These are phyloP conservation scores for Avena insularis DNA, from an alignment of 176 grass and related monocot genomes.

Conservation along the genomic window DNA sequence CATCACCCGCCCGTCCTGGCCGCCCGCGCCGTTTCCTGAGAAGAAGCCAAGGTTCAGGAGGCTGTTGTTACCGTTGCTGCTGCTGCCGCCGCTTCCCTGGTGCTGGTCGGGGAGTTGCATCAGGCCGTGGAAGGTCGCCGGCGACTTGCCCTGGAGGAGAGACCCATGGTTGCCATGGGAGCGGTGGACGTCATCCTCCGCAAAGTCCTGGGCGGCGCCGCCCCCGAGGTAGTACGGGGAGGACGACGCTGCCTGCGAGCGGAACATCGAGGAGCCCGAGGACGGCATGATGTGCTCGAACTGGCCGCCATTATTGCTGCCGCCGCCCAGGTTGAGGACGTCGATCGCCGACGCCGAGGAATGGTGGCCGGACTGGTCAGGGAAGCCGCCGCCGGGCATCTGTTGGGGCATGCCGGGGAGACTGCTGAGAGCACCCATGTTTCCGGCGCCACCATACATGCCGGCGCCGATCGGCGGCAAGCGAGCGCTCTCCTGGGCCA, in stretches of 20 bases:
- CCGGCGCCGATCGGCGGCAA: slow-evolving; percentile 54
- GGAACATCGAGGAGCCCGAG: slow-evolving; percentile 51
- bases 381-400: slow-evolving; percentile 41
- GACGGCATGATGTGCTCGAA: slow-evolving; percentile 57
- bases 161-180: slow-evolving; percentile 44
- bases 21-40: slow-evolving; percentile 46
- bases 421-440: slow-evolving; percentile 57
- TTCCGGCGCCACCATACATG: slow-evolving; percentile 54
- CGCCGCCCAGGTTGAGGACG: slow-evolving; percentile 58
- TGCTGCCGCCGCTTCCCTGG: slow-evolving; percentile 36
- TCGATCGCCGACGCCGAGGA: slow-evolving; percentile 48
- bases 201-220: slow-evolving; percentile 48
- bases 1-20: slow-evolving; percentile 53
- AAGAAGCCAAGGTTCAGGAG: slow-evolving; percentile 74
- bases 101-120: slow-evolving; percentile 74
- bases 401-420: slow-evolving; percentile 50
- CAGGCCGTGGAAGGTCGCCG: slow-evolving; percentile 70
- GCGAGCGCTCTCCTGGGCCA: slow-evolving; percentile 85
- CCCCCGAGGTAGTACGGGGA: slow-evolving; percentile 61
- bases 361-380: slow-evolving; percentile 52
- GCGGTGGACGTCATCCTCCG: slow-evolving; percentile 58
- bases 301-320: slow-evolving; percentile 14
- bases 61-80: slow-evolving; percentile 20
- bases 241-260: slow-evolving; percentile 32
- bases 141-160: slow-evolving; percentile 70